Base-by-base conservation (phyloP, 1,284 basidiomycete genomes). In the Cryptococcus floricola region DNA sequence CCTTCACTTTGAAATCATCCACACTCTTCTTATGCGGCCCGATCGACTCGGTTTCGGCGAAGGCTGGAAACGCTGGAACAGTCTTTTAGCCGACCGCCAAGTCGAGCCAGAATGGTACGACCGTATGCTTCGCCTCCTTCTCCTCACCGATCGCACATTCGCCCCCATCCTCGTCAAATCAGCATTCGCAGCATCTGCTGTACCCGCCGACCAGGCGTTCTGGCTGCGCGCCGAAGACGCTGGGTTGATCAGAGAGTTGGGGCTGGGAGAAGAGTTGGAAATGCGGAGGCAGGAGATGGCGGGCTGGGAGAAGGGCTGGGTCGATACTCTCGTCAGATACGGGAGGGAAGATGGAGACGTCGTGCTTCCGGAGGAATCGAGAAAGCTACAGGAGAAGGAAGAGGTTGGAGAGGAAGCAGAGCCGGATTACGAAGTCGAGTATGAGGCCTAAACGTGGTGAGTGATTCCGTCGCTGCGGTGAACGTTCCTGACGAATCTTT, bases 1-100 rank as follows among this genome's bases (percentile, higher is more conserved):
- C 14, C 50, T 56, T 42, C 55, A 34, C 23, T 48, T 61, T 28
- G 54, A 61, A 19, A 23, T 58, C n/a, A 58, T 61, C 9, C 28
- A 50, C 27, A 16, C 14, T 4, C 39, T 47, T 4, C 23, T 61
- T 28, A 44, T 45, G 42, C 46, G 55, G 18, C 25, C 46, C 5
- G 54, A 57, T 37, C 28, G 39, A 3, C 14, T 34, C 6, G 59
- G 59, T 5, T 55, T 54, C 23, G 56, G 39, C 16, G 56, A 57
- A 37, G 59, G 48, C 5, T 53, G 49, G 53, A 39, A 39, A 19
- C 28, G 49, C 19, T 60, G 59, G 59, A 34, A 54, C 28, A 47
- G 53, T 4, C 7, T 60, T 4, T 4, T 52, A 8, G 19, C 12
- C 1, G 14, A 28, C 6, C 25, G 42, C 8, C 16, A n/a, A 13